These are phyloP conservation scores for Mortierella antarctica DNA, from an alignment of 192 early-diverging fungal species.

Conservation along the genomic window DNA sequence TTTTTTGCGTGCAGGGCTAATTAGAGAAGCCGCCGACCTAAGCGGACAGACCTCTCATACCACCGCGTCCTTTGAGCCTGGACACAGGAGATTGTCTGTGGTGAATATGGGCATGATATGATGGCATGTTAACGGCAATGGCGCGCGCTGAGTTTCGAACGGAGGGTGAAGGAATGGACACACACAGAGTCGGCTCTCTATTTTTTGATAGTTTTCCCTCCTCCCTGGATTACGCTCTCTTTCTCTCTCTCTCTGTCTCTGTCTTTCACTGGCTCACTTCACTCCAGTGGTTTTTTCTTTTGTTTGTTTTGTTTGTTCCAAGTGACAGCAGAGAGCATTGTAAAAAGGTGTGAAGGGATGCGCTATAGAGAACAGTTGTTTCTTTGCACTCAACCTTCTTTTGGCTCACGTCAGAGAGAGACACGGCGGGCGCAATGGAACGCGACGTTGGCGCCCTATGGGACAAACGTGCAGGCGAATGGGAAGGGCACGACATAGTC, in stretches of 20 bases:
- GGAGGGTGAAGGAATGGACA: neutral
- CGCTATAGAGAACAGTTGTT: no score
- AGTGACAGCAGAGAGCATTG: no score
- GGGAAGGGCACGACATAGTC: no score
- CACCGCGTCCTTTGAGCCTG: neutral
- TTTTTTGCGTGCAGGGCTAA: no score
- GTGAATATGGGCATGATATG: neutral
- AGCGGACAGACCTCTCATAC: neutral
- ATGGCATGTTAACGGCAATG: neutral
- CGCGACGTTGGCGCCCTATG: no score
- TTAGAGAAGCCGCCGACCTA: neutral
- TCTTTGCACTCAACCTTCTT: no score
- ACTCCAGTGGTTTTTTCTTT: neutral
- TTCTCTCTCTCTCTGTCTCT: conserved; percentile 1
- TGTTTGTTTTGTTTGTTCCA: neutral
- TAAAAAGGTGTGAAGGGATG: no score
- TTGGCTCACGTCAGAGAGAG: no score
- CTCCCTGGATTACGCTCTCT: conserved; percentile 2
- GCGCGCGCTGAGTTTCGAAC: neutral
- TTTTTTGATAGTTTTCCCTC: neutral
- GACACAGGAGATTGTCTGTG: neutral
- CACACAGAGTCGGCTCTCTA: conserved; percentile 4
- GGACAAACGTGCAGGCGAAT: no score
- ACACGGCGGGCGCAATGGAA: no score
- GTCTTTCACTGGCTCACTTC: neutral